phyloP scores from a whole-genome alignment of 306 rosid genomes.

The Acmispon strigosus region DNA sequence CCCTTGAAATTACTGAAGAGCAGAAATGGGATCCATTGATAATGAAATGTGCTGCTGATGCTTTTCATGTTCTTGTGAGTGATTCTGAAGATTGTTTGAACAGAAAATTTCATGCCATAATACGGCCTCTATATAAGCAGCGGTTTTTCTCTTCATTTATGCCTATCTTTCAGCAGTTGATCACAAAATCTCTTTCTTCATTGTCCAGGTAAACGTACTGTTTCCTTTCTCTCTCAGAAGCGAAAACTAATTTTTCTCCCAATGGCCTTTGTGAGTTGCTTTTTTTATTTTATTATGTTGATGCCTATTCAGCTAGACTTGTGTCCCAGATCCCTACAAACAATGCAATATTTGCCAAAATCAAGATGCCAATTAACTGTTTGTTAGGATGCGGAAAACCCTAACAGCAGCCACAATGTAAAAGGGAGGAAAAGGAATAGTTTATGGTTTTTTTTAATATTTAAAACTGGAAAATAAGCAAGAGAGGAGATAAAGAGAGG shows the following conservation, averaged over 20 bases:
- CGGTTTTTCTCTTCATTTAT: constrained; percentile 74
- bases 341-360: neutral
- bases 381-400: no score
- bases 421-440: no score
- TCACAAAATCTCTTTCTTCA: constrained; percentile 46
- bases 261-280: neutral
- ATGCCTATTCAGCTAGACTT: neutral
- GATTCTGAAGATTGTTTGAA: constrained; percentile 89
- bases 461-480: no score
- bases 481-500: no score
- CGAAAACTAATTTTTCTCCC: neutral
- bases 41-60: constrained; percentile 73
- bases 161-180: constrained; percentile 69
- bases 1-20: constrained; percentile 27
- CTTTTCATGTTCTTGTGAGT: constrained; percentile 83
- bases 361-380: neutral
- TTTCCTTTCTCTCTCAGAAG: neutral
- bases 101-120: constrained; percentile 54
- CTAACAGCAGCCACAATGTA: no score
- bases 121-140: constrained; percentile 88
- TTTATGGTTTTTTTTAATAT: no score
- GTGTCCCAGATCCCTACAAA: neutral
- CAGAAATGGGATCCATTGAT: constrained; percentile 38
- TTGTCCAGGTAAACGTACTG: constrained; percentile 52
- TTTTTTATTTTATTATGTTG: neutral